These are phyloP conservation scores for Diaporthe citri DNA, from an alignment of 2,329 filamentous ascomycete genomes.

Conservation along the genomic window DNA sequence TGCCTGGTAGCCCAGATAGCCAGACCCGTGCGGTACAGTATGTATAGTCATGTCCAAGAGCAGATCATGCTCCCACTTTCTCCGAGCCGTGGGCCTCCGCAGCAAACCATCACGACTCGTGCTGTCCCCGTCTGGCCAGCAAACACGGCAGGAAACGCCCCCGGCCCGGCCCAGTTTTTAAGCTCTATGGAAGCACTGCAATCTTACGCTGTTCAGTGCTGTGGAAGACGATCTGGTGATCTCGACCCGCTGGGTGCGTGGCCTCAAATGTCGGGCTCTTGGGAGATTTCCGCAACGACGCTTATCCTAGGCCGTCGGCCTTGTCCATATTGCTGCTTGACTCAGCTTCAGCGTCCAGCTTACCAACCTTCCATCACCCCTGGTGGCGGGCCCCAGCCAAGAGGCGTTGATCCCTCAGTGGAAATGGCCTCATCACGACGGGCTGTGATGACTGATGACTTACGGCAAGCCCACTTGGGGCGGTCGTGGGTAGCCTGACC, in stretches of 20 bases:
- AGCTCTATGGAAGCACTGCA: slow-evolving; percentile 12
- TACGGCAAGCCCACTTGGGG: neutral
- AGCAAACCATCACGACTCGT: slow-evolving; percentile 26
- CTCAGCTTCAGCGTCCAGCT: neutral
- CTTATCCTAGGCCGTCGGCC: neutral
- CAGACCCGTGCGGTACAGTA: neutral
- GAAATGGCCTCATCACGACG: slow-evolving; percentile 26
- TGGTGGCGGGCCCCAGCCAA: neutral
- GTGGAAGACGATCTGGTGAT: slow-evolving; percentile 24
- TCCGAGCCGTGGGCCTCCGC: slow-evolving; percentile 20
- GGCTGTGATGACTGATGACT: slow-evolving; percentile 8
- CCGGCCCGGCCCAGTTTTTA: slow-evolving; percentile 3
- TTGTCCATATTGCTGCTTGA: slow-evolving; percentile 2
- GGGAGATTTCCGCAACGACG: slow-evolving; percentile 11
- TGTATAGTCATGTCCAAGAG: neutral
- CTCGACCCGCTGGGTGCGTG: neutral
- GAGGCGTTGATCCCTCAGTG: neutral
- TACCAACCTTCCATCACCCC: neutral
- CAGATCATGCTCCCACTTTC: slow-evolving; percentile 13
- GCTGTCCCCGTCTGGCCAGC: neutral
- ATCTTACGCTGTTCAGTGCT: slow-evolving; percentile 10
- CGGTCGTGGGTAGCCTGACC: slow-evolving; percentile 1
- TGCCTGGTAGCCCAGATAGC: neutral
- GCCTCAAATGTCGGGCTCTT: slow-evolving; percentile 20
- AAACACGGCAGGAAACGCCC: neutral